phyloP scores from a whole-genome alignment of 108 stramenopile species.

The Fragilariopsis cylindrus region DNA sequence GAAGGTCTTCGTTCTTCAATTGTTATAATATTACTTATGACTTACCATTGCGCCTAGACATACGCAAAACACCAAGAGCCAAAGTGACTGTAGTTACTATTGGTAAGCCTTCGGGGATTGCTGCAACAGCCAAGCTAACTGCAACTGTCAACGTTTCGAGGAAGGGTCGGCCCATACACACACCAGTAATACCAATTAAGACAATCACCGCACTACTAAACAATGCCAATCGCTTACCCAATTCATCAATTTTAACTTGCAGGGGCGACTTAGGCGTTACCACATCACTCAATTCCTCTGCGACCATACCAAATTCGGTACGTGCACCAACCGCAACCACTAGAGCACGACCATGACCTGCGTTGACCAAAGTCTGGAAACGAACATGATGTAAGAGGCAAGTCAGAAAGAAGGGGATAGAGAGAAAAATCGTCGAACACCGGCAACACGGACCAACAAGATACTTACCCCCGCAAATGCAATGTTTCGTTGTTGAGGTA shows the following conservation, averaged over 20 bases:
- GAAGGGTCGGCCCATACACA: slow-evolving; percentile 79
- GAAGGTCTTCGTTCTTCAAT: too few relatives aligned
- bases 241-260: slow-evolving; percentile 95
- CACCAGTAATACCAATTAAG: slow-evolving; percentile 84
- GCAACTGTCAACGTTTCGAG: slow-evolving; percentile 91
- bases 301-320: slow-evolving; percentile 94
- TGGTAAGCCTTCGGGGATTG: slow-evolving; percentile 93
- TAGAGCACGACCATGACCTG: slow-evolving; percentile 87
- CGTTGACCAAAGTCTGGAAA: slow-evolving; percentile 71
- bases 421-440: too few relatives aligned
- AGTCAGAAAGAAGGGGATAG: too few relatives aligned
- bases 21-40: too few relatives aligned
- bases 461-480: slow-evolving; percentile 77
- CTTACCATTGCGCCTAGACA: slow-evolving; percentile 77
- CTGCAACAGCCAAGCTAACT: slow-evolving; percentile 98
- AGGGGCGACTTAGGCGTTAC: slow-evolving; percentile 87
- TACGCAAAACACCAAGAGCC: slow-evolving; percentile 92
- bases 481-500: slow-evolving; percentile 89
- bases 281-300: slow-evolving; percentile 76
- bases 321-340: slow-evolving; percentile 85
- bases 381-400: too few relatives aligned
- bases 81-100: slow-evolving; percentile 90
- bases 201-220: slow-evolving; percentile 82
- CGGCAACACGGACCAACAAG: too few relatives aligned
- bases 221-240: slow-evolving; percentile 84